These are phyloP conservation scores for Paramecium sexaurelia DNA, from an alignment of 73 alveolate species.

Conservation along the genomic window DNA sequence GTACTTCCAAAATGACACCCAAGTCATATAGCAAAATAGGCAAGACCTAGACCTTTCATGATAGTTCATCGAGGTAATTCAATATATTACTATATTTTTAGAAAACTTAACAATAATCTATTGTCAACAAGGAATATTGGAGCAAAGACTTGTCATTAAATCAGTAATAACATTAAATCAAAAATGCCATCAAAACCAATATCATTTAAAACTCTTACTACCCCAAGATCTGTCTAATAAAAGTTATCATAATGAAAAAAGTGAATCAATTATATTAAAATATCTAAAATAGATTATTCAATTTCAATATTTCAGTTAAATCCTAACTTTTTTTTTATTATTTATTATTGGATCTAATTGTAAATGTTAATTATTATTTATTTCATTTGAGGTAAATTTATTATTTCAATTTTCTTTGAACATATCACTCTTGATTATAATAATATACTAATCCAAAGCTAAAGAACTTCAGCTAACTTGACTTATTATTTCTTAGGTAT, in stretches of 20 bases:
- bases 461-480: too few relatives aligned
- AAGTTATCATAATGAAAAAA: background rate
- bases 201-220: slow-evolving; percentile 48
- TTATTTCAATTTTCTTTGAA: too few relatives aligned
- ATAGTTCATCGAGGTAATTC: background rate
- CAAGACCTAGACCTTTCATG: slow-evolving; percentile 23
- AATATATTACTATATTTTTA: background rate
- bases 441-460: too few relatives aligned
- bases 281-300: background rate
- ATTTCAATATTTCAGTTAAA: background rate
- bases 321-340: background rate
- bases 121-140: slow-evolving; percentile 6
- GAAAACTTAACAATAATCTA: background rate
- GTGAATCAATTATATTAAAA: background rate
- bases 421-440: too few relatives aligned
- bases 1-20: slow-evolving; percentile 28
- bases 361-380: background rate
- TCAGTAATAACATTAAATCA: background rate
- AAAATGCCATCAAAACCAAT: background rate
- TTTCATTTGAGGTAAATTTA: too few relatives aligned
- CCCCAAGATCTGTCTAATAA: slow-evolving; percentile 48
- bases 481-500: too few relatives aligned
- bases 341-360: background rate
- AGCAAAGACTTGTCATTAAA: slow-evolving; percentile 1
- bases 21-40: background rate